phyloP scores from a whole-genome alignment of 2,329 filamentous ascomycete genomes.

The Calonectria hawksworthii region DNA sequence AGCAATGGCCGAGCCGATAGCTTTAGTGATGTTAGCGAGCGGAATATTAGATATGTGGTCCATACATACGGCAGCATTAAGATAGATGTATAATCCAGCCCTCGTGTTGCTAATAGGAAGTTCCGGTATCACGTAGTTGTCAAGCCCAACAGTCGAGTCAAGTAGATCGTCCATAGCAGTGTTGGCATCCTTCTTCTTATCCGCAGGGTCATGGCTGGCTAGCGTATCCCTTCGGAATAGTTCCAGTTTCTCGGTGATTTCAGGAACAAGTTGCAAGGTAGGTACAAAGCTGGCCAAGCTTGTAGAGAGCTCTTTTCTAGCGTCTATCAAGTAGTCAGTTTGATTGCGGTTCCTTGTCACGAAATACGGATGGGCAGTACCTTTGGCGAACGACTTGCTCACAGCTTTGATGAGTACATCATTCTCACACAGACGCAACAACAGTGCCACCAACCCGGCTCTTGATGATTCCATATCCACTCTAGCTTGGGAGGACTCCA shows the following conservation, averaged over 20 bases:
- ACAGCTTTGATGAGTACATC: conserved; percentile 67
- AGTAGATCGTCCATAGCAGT: conserved; percentile 69
- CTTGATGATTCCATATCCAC: conserved; percentile 73
- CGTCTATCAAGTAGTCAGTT: conserved; percentile 48
- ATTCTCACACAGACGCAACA: conserved; percentile 74
- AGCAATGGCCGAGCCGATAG: conserved; percentile 85
- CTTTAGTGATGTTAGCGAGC: conserved; percentile 58
- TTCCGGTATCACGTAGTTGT: conserved; percentile 71
- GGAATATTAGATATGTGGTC: background rate
- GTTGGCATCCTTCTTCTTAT: conserved; percentile 65
- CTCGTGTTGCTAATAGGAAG: conserved; percentile 81
- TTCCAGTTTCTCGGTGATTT: conserved; percentile 68
- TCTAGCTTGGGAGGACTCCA: conserved; percentile 59
- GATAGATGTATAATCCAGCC: conserved; percentile 86
- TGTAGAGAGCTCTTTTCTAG: conserved; percentile 64
- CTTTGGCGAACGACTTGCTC: conserved; percentile 65
- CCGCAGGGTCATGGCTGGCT: conserved; percentile 66
- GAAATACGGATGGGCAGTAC: conserved; percentile 50
- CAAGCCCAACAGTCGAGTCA: conserved; percentile 68
- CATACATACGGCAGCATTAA: conserved; percentile 80
- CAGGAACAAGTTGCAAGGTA: conserved; percentile 69
- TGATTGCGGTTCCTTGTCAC: background rate
- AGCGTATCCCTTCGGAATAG: conserved; percentile 71
- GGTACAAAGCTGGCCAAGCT: conserved; percentile 68
- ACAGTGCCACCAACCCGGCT: conserved; percentile 74